phyloP scores from a whole-genome alignment of 1,139 yeast species.

The Geotrichum phurueaensis region DNA sequence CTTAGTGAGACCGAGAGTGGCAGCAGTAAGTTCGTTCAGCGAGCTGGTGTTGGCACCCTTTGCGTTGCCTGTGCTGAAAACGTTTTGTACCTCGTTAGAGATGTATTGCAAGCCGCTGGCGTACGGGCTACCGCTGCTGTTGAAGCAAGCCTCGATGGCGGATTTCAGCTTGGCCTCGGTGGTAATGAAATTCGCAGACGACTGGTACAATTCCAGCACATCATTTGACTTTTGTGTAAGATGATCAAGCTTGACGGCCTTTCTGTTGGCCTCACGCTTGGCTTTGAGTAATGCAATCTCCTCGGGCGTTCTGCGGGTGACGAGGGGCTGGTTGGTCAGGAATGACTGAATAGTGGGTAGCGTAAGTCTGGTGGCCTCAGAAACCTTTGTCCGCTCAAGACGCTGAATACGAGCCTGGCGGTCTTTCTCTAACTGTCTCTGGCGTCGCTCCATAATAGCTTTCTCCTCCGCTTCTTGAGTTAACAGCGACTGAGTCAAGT shows the following conservation, averaged over 20 bases:
- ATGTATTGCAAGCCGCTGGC: background rate
- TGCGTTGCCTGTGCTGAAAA: background rate
- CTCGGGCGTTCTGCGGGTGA: constrained; percentile 65
- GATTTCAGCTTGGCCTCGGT: constrained; percentile 57
- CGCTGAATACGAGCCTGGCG: constrained; percentile 34
- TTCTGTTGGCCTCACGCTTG: constrained; percentile 51
- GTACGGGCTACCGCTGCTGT: background rate
- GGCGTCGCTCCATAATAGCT: constrained; percentile 29
- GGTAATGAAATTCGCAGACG: constrained; percentile 58
- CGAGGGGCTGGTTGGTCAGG: constrained; percentile 42
- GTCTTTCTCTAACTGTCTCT: constrained; percentile 29
- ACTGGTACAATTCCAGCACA: constrained; percentile 66
- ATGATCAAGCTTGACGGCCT: constrained; percentile 40
- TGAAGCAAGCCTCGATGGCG: constrained; percentile 41
- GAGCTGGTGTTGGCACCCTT: background rate
- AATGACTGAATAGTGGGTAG: constrained; percentile 69
- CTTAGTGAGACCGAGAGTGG: constrained; percentile 30
- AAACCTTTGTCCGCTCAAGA: constrained; percentile 19
- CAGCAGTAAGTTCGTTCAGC: constrained; percentile 20
- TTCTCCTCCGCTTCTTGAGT: constrained; percentile 53
- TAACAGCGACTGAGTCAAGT: constrained; percentile 59
- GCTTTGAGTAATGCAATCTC: constrained; percentile 49
- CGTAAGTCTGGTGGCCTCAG: constrained; percentile 58
- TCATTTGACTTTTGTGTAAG: constrained; percentile 48
- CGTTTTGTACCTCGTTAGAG: background rate